Conservation (phyloP, 2,329 filamentous ascomycete genomes). For the Colletotrichum sp. region DNA sequence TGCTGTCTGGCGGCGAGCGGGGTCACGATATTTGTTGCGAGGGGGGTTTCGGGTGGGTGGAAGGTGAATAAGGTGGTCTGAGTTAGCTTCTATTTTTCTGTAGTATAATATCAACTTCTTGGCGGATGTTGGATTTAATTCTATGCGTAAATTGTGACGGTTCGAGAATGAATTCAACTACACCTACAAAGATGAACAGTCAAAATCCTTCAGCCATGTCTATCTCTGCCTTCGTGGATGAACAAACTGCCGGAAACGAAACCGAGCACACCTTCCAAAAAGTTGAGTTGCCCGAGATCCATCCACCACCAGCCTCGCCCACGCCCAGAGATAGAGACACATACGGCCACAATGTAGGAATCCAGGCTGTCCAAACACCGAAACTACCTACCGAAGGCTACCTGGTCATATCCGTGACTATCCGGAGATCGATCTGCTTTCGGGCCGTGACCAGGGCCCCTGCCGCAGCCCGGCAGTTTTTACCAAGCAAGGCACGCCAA, state of each 20-base stretch:
- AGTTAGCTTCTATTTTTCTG: not conserved
- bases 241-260: not conserved
- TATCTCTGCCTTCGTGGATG: not conserved
- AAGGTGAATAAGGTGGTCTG: not conserved
- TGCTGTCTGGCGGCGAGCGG: constrained; percentile 11
- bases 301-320: not conserved
- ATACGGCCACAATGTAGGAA: not conserved
- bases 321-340: not conserved
- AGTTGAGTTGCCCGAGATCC: not conserved
- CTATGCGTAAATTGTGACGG: not conserved
- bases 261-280: not conserved
- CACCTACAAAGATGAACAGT: not conserved
- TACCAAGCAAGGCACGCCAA: not conserved
- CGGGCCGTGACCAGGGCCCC: not conserved
- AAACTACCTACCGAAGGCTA: not conserved
- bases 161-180: not conserved
- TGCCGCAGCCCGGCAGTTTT: not conserved
- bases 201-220: not conserved
- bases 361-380: not conserved
- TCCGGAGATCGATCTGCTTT: not conserved
- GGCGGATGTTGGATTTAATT: not conserved
- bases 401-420: not conserved
- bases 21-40: not conserved
- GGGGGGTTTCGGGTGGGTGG: constrained; percentile 9
- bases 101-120: not conserved